Evolutionary conservation across 176 grass and related monocot species (phyloP).

Genomic region (Triticum turgidum): DNA sequence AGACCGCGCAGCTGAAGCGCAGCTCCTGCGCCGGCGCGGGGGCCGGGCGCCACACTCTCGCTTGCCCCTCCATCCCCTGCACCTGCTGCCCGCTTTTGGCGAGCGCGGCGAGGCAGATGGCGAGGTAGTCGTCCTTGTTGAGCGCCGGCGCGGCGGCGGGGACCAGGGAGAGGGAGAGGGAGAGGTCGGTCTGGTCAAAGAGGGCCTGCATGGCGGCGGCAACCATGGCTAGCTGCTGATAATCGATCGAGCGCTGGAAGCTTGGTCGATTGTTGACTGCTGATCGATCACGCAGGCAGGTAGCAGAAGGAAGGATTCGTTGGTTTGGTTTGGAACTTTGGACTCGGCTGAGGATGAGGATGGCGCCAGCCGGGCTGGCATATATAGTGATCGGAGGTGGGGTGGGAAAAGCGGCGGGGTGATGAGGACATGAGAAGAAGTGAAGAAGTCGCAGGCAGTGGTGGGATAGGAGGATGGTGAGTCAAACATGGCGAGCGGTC

Average conservation of each 20-base stretch:
- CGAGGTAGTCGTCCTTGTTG: constrained; percentile 58
- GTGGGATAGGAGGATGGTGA: background rate
- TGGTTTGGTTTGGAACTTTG: background rate
- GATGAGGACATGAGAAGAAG: background rate
- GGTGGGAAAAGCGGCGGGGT: background rate
- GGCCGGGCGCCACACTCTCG: background rate
- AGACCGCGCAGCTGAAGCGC: constrained; percentile 59
- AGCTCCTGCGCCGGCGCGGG: constrained; percentile 23
- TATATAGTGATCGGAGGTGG: background rate
- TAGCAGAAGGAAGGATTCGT: background rate
- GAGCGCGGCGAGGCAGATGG: constrained; percentile 69
- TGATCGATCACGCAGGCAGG: background rate
- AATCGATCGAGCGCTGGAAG: background rate
- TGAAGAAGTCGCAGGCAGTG: background rate
- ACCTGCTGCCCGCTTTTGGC: background rate
- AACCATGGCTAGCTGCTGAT: constrained; percentile 4
- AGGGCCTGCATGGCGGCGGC: constrained; percentile 27
- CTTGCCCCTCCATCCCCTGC: background rate
- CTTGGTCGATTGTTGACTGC: background rate
- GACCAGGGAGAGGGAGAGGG: constrained; percentile 6
- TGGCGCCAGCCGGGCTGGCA: background rate
- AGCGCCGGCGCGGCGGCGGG: constrained; percentile 6
- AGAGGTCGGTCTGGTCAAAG: constrained; percentile 30
- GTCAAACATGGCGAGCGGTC: constrained; percentile 36
- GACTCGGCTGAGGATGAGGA: background rate